Evolutionary conservation across 768 basidiomycete species (phyloP), one percentile per base, ranked within the genome.

Genomic region (Mycena floridula): DNA sequence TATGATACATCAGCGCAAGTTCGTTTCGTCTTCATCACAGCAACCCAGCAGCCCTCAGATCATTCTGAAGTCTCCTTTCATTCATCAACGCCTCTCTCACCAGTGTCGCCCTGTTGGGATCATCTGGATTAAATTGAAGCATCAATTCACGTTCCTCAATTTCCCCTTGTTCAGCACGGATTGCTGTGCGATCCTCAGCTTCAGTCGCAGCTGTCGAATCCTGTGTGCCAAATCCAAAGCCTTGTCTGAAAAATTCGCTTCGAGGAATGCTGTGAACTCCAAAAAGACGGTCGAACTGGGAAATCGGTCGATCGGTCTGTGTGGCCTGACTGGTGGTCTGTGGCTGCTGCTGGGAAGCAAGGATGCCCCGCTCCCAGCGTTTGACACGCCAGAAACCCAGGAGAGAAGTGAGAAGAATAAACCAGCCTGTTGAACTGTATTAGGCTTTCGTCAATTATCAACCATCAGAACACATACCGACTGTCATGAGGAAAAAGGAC

Each of bases 401-500:
- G 7, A 94, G 56, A n/a, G 89, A 89, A 2, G 91, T 96, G 43
- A 97, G 71, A 30, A 97, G 76, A 40, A 92, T 69, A 64, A 89
- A 90, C 88, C 88, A 90, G 2, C 85, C 89, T 77, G 1, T n/a
- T 16, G 25, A 13, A 30, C 22, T 42, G 12, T 52, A 30, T 22
- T 35, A 13, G 18, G 32, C 3, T 3, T 9, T 30, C 28, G n/a
- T 30, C 28, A 30, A n/a, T 9, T 9, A 18, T 35, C 32, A 35
- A 35, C 13, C 12, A 37, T 26, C 37, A 38, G 40, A 25, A 22
- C 23, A 66, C 79, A 32, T 50, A 82, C 82, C 82, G 39, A 91
- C 68, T 26, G 85, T 90, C 89, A 97, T 96, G 52, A 97, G 66
- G 66, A 94, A 79, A 69, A 97, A 98, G 13, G 90, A 89, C 41